Evolutionary conservation across 352 stramenopile genomes (phyloP).

Genomic region (Phytophthora brassicae): DNA sequence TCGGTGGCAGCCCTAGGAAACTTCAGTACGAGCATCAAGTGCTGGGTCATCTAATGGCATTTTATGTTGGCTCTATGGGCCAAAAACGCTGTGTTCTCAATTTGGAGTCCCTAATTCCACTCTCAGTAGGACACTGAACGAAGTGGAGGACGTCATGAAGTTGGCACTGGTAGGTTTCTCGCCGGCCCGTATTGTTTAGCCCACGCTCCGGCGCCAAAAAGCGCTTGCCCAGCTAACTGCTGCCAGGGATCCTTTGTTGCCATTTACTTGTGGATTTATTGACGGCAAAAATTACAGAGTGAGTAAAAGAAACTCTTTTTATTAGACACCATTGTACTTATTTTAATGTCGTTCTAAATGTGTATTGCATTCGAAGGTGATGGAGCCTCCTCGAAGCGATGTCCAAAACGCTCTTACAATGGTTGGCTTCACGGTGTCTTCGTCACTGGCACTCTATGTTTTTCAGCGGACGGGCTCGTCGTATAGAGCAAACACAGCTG

Average conservation of each 20-base stretch:
- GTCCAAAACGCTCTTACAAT: slow-evolving; percentile 5
- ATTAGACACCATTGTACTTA: too few relatives aligned
- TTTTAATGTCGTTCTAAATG: too few relatives aligned
- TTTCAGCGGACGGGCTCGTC: slow-evolving; percentile 16
- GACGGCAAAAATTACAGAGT: slow-evolving; percentile 3
- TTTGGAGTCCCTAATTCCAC: slow-evolving; percentile 10
- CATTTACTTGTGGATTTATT: slow-evolving; percentile 2
- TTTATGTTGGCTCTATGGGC: slow-evolving; percentile 6
- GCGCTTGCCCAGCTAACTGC: background rate
- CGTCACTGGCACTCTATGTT: slow-evolving; percentile 16
- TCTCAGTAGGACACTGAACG: background rate
- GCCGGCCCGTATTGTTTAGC: slow-evolving; percentile 1
- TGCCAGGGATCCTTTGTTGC: background rate
- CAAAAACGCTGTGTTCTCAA: background rate
- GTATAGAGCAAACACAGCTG: slow-evolving; percentile 18
- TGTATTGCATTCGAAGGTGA: too few relatives aligned
- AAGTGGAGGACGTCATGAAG: background rate
- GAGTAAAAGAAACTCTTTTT: background rate
- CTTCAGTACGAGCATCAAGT: slow-evolving; percentile 10
- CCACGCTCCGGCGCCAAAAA: background rate
- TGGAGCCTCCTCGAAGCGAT: background rate
- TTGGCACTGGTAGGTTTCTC: background rate
- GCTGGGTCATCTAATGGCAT: background rate
- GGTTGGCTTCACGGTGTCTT: slow-evolving; percentile 21
- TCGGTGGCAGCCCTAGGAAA: background rate